Evolutionary conservation across 1,139 yeast genomes (phyloP), one percentile per base, ranked within the genome.

Genomic region (Kodamaea suecica): DNA sequence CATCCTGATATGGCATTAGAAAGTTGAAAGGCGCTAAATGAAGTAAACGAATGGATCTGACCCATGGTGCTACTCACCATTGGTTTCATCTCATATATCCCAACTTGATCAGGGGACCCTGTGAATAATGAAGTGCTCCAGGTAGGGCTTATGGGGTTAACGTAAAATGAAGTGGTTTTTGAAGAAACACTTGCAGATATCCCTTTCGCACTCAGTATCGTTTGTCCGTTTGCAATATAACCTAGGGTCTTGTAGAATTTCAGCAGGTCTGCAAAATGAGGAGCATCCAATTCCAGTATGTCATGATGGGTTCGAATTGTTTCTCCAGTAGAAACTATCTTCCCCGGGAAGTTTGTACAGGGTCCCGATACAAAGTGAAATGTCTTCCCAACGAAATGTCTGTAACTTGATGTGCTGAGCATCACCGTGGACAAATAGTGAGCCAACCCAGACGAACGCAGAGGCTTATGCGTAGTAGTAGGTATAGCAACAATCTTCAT

Each of bases 31-130:
- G 57, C 50, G 6, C 30, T 33, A 36, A 63, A 66, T 1, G 61
- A 44, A 10, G 59, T 66, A 30, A 46, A 45, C 25, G 63, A 37
- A 23, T 46, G 45, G 3, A 66, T 43, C 8, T 41, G 36, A 1
- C 74, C 73, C 45, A 57, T 50, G 3, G 70, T 58, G 9, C 47
- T 50, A 36, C 42, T 47, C 4, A 56, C 48, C 38, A 68, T 47
- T 0, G 57, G 38, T 34, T 56, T 61, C 70, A 66, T 63, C 39
- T 68, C 74, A 40, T 61, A 63, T 8, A 63, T 43, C 1, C 74
- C 74, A 2, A 57, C 63, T 43, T 68, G 74, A 33, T 68, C 72
- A 17, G 62, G 48, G 0, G 70, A 63, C 1, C 67, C 71, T 1
- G 60, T 42, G 43, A 56, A 63, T 5, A 67, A 29, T 36, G 63